Base-by-base conservation (phyloP, 129 eudicot genomes). In the Erigeron canadensis region DNA sequence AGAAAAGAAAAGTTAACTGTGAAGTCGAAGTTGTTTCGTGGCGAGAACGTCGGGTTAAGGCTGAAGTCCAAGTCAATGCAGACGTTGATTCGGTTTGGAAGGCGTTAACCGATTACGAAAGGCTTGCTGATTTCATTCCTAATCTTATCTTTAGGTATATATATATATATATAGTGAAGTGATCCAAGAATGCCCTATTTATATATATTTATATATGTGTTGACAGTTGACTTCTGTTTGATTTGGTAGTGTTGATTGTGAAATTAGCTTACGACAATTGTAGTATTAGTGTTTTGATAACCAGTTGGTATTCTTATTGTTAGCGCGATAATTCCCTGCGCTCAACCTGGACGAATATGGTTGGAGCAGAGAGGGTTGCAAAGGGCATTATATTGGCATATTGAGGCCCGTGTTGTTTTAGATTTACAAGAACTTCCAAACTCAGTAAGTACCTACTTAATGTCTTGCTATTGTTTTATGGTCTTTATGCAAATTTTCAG, bases 341-440 rank as follows among this genome's bases (percentile, higher is more conserved):
- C 92, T 40, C 85, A 85, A 74, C 95, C 96, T 6, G 98, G 96
- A 74, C 72, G 98, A 77, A 85, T 93, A 83, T 93, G 98, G 98
- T 80, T 93, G 84, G 95, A 93, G 72, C 98, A 93, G 59, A 86
- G 96, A 89, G 98, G 98, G 44, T 72, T 89, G 80, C 96, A 93
- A 74, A 84, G 91, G 72, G 87, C 98, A 16, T 71, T 89, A 21
- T 93, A 89, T 79, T 93, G 98, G 96, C 96, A 87, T 75, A 93
- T 93, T 67, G 98, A 93, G 82, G 96, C 96, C 73, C 98, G 96
- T 18, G 95, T 89, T 58, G 98, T 93, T 42, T 81, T 93, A 81
- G 98, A 93, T 93, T 95, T 93, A 69, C 87, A 85, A 81, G 98
- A 93, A 75, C 50, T 93, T 76, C 75, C 71, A 2, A 84, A 80